phyloP scores from a whole-genome alignment of 1,284 basidiomycete genomes.

The Rhodotorula sp. region DNA sequence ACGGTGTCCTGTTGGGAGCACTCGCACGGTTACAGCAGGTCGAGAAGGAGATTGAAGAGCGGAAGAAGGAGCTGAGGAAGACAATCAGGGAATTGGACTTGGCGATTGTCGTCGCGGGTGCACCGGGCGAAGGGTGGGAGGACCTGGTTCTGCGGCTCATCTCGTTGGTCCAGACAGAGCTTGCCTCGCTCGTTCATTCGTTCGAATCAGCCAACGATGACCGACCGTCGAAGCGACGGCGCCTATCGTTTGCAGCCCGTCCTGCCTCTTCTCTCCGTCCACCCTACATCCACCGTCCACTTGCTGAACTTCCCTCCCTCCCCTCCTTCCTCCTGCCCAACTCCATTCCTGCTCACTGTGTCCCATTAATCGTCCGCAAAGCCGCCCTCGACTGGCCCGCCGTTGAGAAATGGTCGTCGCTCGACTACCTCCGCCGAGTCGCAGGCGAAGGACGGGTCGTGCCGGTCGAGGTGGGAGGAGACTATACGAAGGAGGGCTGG shows the following conservation, averaged over 20 bases:
- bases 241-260: background rate
- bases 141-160: slow-evolving; percentile 66
- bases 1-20: slow-evolving; percentile 47
- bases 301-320: slow-evolving; percentile 8
- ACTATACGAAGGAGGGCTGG: slow-evolving; percentile 81
- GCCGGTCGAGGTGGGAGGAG: slow-evolving; percentile 82
- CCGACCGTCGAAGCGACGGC: background rate
- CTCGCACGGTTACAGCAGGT: slow-evolving; percentile 28
- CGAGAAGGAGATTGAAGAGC: background rate
- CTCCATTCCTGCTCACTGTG: background rate
- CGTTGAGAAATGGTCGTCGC: slow-evolving; percentile 66
- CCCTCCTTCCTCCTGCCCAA: slow-evolving; percentile 8
- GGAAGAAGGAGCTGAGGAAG: slow-evolving; percentile 1
- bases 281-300: slow-evolving; percentile 8
- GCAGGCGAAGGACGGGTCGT: slow-evolving; percentile 78
- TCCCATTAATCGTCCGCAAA: slow-evolving; percentile 69
- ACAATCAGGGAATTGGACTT: slow-evolving; percentile 65
- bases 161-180: slow-evolving; percentile 50
- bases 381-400: slow-evolving; percentile 65
- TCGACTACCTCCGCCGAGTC: slow-evolving; percentile 63
- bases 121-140: slow-evolving; percentile 61
- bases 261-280: background rate
- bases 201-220: background rate
- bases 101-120: slow-evolving; percentile 79
- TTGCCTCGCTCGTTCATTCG: background rate